phyloP scores from a whole-genome alignment of 2,329 filamentous ascomycete species.

The Sporothrix pseudoabietina region DNA sequence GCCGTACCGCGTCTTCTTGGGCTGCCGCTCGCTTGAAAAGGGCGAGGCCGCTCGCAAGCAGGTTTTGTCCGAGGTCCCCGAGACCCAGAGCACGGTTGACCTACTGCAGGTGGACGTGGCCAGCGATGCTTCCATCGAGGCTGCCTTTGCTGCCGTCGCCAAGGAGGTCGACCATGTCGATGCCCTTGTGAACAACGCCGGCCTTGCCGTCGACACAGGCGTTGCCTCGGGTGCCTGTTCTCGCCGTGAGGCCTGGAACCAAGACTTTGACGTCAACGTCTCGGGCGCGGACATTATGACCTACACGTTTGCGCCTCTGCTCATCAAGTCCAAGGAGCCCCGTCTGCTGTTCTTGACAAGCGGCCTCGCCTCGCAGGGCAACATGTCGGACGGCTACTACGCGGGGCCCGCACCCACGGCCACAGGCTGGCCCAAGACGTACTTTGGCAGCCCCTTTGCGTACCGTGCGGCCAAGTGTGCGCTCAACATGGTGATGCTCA shows the following conservation, averaged over 20 bases:
- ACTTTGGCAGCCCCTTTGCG: neutral
- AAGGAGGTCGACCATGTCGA: slow-evolving; percentile 40
- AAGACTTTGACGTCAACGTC: slow-evolving; percentile 55
- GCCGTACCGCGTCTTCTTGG: slow-evolving; percentile 39
- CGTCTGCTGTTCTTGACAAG: slow-evolving; percentile 54
- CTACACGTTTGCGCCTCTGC: slow-evolving; percentile 47
- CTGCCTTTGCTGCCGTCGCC: slow-evolving; percentile 39
- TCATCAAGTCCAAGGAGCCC: slow-evolving; percentile 48
- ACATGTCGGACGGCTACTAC: neutral
- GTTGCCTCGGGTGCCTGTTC: slow-evolving; percentile 27
- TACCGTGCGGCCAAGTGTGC: slow-evolving; percentile 42
- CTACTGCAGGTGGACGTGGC: slow-evolving; percentile 41
- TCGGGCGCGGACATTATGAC: slow-evolving; percentile 50
- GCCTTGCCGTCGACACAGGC: neutral
- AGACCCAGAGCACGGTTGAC: slow-evolving; percentile 29
- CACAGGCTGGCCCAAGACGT: slow-evolving; percentile 47
- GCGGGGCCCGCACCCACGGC: slow-evolving; percentile 30
- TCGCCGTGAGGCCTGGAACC: slow-evolving; percentile 49
- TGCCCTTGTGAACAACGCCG: slow-evolving; percentile 43
- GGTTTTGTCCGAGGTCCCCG: slow-evolving; percentile 31
- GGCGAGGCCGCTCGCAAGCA: slow-evolving; percentile 34
- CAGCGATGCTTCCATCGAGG: slow-evolving; percentile 41
- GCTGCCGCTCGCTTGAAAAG: slow-evolving; percentile 37
- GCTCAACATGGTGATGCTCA: slow-evolving; percentile 53
- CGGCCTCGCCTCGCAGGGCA: slow-evolving; percentile 46